A percentile compares a stretch with the other conserved stretches of the same genome.
These are phyloP conservation scores for Calonectria montana DNA, from an alignment of 2,329 filamentous ascomycete species.

Conservation along the genomic window DNA sequence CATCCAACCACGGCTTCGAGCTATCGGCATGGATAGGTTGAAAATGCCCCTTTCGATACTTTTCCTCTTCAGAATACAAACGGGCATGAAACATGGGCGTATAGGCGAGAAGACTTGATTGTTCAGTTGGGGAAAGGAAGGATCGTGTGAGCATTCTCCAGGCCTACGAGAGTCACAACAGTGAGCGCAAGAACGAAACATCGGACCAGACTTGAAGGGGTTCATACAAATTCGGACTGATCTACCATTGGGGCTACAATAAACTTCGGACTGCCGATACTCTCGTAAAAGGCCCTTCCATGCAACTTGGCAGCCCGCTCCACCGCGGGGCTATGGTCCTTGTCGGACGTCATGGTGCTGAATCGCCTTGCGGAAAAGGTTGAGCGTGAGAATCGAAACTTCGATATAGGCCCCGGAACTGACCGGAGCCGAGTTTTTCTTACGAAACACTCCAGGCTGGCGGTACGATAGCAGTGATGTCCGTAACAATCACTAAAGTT, in stretches of 20 bases:
- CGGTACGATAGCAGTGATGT: not conserved
- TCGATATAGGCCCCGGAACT: conserved; percentile 33
- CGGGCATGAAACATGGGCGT: conserved; percentile 97
- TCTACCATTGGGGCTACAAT: conserved; percentile 98
- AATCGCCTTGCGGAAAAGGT: conserved; percentile 30
- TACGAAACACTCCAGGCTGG: conserved; percentile 37
- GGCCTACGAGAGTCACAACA: conserved; percentile 67
- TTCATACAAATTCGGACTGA: conserved; percentile 92
- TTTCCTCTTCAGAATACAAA: conserved; percentile 80
- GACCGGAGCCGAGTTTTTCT: conserved; percentile 37
- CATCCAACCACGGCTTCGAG: conserved; percentile 76
- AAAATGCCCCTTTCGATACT: conserved; percentile 85
- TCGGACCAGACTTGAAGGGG: not conserved
- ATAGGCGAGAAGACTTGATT: conserved; percentile 81
- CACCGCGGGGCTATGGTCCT: conserved; percentile 31
- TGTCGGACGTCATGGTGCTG: conserved; percentile 47
- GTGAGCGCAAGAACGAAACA: not conserved
- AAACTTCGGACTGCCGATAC: conserved; percentile 89
- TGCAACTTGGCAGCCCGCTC: conserved; percentile 69
- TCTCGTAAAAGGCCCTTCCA: conserved; percentile 93
- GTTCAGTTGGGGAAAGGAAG: conserved; percentile 78
- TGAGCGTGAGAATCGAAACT: conserved; percentile 1
- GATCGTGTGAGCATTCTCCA: conserved; percentile 98
- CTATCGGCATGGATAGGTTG: conserved; percentile 67
- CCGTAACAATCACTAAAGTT: conserved; percentile 9